phyloP scores from a whole-genome alignment of 129 eudicot genomes.

The Gnaphalium uliginosum region DNA sequence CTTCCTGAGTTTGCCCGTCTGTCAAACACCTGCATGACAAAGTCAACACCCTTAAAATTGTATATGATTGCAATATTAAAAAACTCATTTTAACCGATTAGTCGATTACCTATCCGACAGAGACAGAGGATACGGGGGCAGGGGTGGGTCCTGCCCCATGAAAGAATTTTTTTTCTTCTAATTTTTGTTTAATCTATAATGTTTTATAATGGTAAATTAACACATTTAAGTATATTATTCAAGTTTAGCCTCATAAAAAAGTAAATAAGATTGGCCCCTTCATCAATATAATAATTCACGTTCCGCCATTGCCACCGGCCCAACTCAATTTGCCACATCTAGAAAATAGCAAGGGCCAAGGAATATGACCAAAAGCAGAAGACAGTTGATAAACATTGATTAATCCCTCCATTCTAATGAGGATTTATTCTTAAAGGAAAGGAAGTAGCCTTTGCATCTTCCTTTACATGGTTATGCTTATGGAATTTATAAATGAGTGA shows the following conservation, averaged over 20 bases:
- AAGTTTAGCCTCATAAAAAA: no score
- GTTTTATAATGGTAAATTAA: background rate
- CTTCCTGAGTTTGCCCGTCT: constrained; percentile 9
- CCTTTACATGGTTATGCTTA: constrained; percentile 15
- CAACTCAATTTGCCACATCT: background rate
- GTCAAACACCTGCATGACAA: constrained; percentile 71
- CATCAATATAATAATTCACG: no score
- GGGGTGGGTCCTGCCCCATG: no score
- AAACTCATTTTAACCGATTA: background rate
- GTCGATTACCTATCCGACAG: no score
- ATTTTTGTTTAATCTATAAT: background rate
- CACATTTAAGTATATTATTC: no score
- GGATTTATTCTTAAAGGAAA: constrained; percentile 1
- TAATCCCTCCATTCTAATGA: background rate
- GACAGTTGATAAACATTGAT: constrained; percentile 15
- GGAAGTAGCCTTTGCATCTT: constrained; percentile 14
- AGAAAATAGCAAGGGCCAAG: constrained; percentile 19
- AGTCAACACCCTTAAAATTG: constrained; percentile 17
- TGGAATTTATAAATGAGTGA: background rate
- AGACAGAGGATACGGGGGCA: no score
- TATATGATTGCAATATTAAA: background rate
- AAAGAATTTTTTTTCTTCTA: no score
- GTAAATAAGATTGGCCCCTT: no score
- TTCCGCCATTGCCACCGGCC: background rate
- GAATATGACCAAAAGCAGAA: constrained; percentile 26